phyloP scores from a whole-genome alignment of 2,329 filamentous ascomycete genomes.

The Leptodontidium sp. region DNA sequence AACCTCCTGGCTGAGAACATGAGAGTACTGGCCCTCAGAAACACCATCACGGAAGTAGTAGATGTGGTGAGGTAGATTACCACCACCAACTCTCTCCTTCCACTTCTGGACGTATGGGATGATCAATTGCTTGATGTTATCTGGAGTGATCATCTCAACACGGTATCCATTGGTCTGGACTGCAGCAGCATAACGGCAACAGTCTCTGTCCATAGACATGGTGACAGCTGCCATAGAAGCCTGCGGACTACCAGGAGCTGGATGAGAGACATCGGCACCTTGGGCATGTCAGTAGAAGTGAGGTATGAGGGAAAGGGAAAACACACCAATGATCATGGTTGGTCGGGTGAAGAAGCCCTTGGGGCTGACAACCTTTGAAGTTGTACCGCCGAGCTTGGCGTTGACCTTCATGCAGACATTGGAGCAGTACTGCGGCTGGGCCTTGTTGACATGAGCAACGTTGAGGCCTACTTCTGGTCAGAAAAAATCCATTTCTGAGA shows the following conservation, averaged over 20 bases:
- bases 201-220: conserved; percentile 76
- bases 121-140: conserved; percentile 73
- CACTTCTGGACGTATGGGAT: conserved; percentile 70
- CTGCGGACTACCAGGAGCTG: conserved; percentile 69
- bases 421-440: conserved; percentile 83
- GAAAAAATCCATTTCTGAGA: background rate
- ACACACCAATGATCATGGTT: conserved; percentile 78
- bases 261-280: conserved; percentile 90
- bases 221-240: conserved; percentile 90
- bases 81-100: conserved; percentile 61
- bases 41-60: conserved; percentile 96
- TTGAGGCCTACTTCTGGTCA: conserved; percentile 66
- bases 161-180: conserved; percentile 86
- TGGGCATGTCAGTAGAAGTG: conserved; percentile 66
- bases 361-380: conserved; percentile 53
- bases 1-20: conserved; percentile 84
- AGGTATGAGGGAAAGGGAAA: background rate
- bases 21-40: conserved; percentile 82
- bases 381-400: conserved; percentile 89
- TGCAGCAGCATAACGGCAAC: conserved; percentile 78
- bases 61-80: conserved; percentile 72
- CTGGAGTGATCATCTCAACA: conserved; percentile 76
- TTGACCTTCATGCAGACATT: conserved; percentile 99
- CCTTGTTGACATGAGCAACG: conserved; percentile 70
- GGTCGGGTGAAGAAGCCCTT: conserved; percentile 56